Base-by-base conservation (phyloP, 2,329 filamentous ascomycete species). In the Fusarium solani-melongenae region DNA sequence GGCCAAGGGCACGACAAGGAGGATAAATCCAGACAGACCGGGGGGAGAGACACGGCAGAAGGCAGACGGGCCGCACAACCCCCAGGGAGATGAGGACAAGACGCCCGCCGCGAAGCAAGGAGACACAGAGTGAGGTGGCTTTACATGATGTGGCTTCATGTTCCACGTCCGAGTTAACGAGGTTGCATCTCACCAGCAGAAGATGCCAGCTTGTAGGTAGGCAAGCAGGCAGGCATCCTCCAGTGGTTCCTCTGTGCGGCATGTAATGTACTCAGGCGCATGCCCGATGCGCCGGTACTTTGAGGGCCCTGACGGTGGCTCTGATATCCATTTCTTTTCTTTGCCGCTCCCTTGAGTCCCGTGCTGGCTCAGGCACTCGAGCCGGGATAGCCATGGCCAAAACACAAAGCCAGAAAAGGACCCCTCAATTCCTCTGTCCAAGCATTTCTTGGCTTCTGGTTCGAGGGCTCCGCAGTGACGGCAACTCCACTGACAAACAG, bases 401-500 rank as follows among this genome's bases (percentile, higher is more conserved):
- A 73, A 70, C 24, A 10, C 11, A 53, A 27, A 49, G 29, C 44
- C 64, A 59, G 17, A 65, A 74, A 74, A 73, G 53, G 57, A 72
- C 72, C 72, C 72, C 71, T 71, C 67, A 57, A 59, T 56, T 49
- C 29, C 60, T 70, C 31, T 60, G 34, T 62, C 68, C 69, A 74
- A 74, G 71, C 68, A 70, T 70, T 74, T 66, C 64, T 22, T 53
- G 15, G 27, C 33, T 51, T 49, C 41, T 69, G 64, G 55, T 53
- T 39, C 31, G 29, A 59, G 53, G 63, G 69, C 69, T 75, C 76
- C 74, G 68, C 72, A 71, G 65, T 70, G 51, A 67, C 53, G 67
- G 70, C 56, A 66, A 58, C 53, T 77, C 76, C 76, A 77, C 76
- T 44, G 39, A 46, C 44, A 75, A 70, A 72, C 75, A 75, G 67